phyloP scores from a whole-genome alignment of 2,329 filamentous ascomycete genomes.

The Atkinsonella hypoxylon region DNA sequence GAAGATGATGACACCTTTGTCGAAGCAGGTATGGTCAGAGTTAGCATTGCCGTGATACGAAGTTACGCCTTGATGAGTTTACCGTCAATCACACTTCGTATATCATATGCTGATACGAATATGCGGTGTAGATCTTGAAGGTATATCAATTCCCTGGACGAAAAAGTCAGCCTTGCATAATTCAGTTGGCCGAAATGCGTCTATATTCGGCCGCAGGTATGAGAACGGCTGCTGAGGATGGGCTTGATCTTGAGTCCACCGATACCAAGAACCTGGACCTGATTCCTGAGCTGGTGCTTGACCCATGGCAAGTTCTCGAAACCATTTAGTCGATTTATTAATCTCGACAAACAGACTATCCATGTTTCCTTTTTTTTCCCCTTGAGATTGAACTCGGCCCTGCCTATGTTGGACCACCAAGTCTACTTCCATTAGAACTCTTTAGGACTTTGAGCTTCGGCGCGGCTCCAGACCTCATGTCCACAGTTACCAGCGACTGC shows the following conservation, averaged over 20 bases:
- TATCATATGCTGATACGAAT: not conserved
- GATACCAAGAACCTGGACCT: constrained; percentile 8
- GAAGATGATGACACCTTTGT: constrained; percentile 17
- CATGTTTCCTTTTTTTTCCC: constrained; percentile 1
- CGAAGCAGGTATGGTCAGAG: constrained; percentile 16
- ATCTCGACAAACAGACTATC: constrained; percentile 9
- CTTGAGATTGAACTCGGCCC: not conserved
- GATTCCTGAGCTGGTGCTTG: constrained; percentile 10
- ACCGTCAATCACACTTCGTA: too few species aligned
- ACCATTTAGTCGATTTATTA: constrained; percentile 11
- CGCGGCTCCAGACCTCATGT: constrained; percentile 10
- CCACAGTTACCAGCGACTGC: constrained; percentile 1
- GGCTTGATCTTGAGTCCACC: not conserved
- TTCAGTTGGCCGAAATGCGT: not conserved
- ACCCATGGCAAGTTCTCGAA: constrained; percentile 9
- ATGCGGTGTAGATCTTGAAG: constrained; percentile 15
- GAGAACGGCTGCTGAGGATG: not conserved
- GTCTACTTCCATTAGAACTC: constrained; percentile 1
- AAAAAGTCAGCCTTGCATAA: constrained; percentile 13
- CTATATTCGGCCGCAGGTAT: not conserved
- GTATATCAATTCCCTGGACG: constrained; percentile 17
- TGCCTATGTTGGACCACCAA: not conserved
- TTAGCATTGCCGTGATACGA: constrained; percentile 21
- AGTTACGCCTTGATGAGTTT: not conserved
- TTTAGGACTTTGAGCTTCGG: constrained; percentile 3